These are phyloP conservation scores for Platanthera zijinensis DNA, from an alignment of 106 monocot genomes.

Conservation along the genomic window DNA sequence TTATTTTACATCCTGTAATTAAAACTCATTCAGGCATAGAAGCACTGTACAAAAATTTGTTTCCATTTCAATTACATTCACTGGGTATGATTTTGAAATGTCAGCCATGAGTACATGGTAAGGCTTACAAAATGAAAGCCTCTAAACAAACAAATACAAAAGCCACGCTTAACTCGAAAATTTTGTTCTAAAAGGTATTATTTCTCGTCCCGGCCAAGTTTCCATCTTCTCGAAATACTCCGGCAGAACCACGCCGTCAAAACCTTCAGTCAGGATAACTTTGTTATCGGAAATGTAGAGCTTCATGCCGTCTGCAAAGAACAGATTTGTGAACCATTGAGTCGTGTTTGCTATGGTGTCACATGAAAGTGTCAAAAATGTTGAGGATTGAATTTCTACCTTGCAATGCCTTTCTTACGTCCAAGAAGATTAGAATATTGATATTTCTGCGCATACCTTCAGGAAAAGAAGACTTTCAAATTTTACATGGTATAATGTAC, in stretches of 20 bases:
- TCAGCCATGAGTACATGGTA: background rate
- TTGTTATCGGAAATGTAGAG: conserved; percentile 83
- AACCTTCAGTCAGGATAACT: conserved; percentile 92
- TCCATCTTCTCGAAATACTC: conserved; percentile 83
- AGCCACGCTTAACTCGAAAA: background rate
- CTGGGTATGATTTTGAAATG: no score
- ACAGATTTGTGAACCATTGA: background rate
- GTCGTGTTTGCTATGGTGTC: background rate
- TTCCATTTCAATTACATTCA: no score
- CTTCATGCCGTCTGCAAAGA: conserved; percentile 79
- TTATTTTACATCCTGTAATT: no score
- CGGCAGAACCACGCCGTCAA: conserved; percentile 76
- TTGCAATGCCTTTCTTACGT: conserved; percentile 70
- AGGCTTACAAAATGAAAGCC: background rate
- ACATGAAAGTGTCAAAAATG: background rate
- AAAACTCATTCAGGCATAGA: no score
- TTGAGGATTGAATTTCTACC: conserved; percentile 25
- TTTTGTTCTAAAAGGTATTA: conserved; percentile 28
- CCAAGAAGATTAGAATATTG: conserved; percentile 76
- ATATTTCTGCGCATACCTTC: conserved; percentile 74
- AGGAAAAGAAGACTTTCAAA: background rate
- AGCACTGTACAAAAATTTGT: no score
- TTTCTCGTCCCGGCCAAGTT: conserved; percentile 76
- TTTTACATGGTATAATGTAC: background rate
- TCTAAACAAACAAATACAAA: background rate